These are phyloP conservation scores for Auricularia heimuer DNA, from an alignment of 768 basidiomycete genomes.

Conservation along the genomic window DNA sequence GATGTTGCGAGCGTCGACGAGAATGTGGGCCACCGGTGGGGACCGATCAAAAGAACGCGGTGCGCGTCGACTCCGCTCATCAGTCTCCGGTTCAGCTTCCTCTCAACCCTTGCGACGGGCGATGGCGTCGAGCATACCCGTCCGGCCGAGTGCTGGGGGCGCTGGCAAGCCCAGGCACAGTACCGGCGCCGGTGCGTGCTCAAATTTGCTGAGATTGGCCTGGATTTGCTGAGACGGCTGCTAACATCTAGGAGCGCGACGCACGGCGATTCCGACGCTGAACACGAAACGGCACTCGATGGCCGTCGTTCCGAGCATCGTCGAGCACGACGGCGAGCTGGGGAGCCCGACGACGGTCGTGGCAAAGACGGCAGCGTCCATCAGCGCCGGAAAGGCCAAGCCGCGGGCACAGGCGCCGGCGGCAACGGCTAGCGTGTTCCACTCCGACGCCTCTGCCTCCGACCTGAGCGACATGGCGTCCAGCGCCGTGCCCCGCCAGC, in stretches of 20 bases:
- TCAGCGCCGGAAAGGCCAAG: background rate
- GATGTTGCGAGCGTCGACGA: no score
- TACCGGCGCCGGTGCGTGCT: background rate
- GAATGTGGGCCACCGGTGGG: no score
- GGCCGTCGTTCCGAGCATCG: background rate
- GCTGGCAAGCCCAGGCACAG: background rate
- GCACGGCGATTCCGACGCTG: background rate
- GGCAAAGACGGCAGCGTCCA: background rate
- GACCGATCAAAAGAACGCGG: no score
- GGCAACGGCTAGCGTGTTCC: background rate
- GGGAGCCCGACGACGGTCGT: background rate
- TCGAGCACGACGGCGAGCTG: background rate
- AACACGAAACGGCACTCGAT: background rate
- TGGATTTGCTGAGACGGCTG: background rate
- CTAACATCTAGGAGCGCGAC: background rate
- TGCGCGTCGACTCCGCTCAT: no score
- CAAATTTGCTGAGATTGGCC: background rate
- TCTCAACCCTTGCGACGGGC: background rate
- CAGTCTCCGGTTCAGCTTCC: no score
- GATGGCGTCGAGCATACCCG: background rate
- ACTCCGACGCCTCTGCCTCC: background rate
- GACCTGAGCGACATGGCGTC: no score
- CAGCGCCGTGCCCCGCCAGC: no score
- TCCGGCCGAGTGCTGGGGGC: background rate
- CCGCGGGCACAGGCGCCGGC: background rate